Conservation (phyloP, 2,329 filamentous ascomycete genomes). For the Cladosporium cucumerinum region DNA sequence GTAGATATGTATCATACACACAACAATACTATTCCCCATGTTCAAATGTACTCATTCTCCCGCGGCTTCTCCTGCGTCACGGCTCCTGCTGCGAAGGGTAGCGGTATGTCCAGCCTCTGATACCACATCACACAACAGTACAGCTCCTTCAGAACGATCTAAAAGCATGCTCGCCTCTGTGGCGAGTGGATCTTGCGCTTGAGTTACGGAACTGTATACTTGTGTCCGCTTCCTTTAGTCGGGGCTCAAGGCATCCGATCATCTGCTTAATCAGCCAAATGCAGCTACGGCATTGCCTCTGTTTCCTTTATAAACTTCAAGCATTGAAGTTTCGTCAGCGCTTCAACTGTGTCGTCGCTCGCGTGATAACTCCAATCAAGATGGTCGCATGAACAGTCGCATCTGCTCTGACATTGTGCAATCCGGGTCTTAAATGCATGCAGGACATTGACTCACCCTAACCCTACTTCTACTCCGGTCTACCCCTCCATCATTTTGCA, state of each 20-base stretch:
- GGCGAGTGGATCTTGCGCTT: background rate
- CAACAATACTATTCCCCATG: conserved; percentile 12
- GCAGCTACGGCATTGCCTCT: background rate
- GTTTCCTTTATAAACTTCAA: background rate
- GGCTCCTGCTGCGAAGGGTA: background rate
- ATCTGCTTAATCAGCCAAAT: background rate
- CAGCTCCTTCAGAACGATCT: background rate
- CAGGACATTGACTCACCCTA: background rate
- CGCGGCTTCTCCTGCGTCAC: background rate
- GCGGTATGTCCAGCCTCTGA: background rate
- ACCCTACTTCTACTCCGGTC: background rate
- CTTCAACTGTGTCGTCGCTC: background rate
- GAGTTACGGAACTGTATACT: background rate
- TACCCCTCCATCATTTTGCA: background rate
- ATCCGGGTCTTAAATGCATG: background rate
- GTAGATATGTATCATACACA: conserved; percentile 17
- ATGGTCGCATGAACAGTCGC: background rate
- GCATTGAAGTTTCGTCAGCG: background rate
- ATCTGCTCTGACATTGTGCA: background rate
- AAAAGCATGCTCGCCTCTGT: background rate
- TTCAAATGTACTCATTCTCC: background rate
- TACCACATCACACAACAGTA: background rate
- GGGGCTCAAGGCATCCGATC: background rate
- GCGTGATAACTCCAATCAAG: background rate
- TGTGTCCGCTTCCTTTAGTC: background rate